Evolutionary conservation across 768 basidiomycete genomes (phyloP).

Genomic region (Kwoniella sp.): DNA sequence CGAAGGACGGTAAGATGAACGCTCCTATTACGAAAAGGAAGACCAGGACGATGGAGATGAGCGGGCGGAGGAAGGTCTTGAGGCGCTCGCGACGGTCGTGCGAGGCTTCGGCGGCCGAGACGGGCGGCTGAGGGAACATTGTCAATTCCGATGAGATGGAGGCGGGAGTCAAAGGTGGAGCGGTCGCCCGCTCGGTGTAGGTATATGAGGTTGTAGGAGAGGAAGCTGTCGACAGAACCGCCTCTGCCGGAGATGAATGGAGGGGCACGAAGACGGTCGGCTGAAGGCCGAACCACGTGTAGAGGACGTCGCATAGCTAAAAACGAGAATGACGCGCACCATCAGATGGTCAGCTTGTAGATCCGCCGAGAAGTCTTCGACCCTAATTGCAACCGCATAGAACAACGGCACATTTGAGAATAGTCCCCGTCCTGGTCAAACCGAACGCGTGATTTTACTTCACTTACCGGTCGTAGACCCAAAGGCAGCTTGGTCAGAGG

Average conservation of each 20-base stretch:
- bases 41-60: constrained; percentile 35
- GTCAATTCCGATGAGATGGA: constrained; percentile 12
- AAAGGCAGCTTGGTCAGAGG: constrained; percentile 53
- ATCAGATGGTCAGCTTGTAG: not conserved
- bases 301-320: constrained; percentile 44
- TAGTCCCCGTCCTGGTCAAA: too few relatives aligned
- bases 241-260: constrained; percentile 30
- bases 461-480: constrained; percentile 48
- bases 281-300: constrained; percentile 39
- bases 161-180: constrained; percentile 9
- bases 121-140: constrained; percentile 3
- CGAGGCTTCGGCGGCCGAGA: constrained; percentile 14
- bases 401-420: too few relatives aligned
- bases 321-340: not conserved
- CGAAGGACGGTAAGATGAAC: constrained; percentile 44
- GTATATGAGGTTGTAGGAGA: constrained; percentile 5
- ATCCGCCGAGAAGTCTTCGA: too few relatives aligned
- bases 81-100: constrained; percentile 39
- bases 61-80: constrained; percentile 36
- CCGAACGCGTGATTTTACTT: too few relatives aligned
- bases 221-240: constrained; percentile 13
- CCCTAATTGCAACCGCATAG: too few relatives aligned
- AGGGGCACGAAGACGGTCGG: constrained; percentile 43
- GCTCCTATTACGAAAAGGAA: constrained; percentile 36
- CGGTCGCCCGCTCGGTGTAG: constrained; percentile 9